Percentiles rank a stretch among this genome's conserved stretches.
These are phyloP conservation scores for Chytriomyces confervae DNA, from an alignment of 192 early-diverging fungal species.

Conservation along the genomic window DNA sequence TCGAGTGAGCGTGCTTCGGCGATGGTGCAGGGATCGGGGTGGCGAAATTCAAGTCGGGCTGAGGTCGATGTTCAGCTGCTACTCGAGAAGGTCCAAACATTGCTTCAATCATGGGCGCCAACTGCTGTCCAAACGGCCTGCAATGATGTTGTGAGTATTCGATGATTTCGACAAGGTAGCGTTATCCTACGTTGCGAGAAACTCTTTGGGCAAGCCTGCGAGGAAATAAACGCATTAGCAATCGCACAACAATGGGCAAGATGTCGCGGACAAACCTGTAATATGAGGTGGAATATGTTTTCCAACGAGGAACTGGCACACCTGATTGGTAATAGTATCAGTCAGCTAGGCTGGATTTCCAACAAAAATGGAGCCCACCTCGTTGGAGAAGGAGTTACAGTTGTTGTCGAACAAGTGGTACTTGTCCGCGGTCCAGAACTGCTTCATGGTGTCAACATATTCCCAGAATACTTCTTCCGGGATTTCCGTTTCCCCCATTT, in stretches of 20 bases:
- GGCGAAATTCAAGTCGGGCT: constrained; percentile 28
- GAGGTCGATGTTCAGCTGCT: constrained; percentile 38
- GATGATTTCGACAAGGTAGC: not conserved
- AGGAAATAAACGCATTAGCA: too few species aligned
- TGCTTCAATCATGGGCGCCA: constrained; percentile 45
- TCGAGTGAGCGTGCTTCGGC: constrained; percentile 66
- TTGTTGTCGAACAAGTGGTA: constrained; percentile 91
- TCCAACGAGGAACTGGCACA: constrained; percentile 83
- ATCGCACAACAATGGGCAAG: too few species aligned
- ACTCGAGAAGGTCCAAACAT: constrained; percentile 52
- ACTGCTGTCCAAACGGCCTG: constrained; percentile 53
- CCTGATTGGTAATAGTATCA: constrained; percentile 37
- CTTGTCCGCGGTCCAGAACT: constrained; percentile 64
- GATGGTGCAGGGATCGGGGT: constrained; percentile 46
- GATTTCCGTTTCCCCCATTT: constrained; percentile 81
- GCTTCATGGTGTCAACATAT: constrained; percentile 68
- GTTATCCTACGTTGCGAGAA: constrained; percentile 47
- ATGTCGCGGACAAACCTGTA: constrained; percentile 67
- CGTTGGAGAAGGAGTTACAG: constrained; percentile 64
- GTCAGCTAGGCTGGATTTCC: not conserved
- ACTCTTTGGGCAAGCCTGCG: constrained; percentile 19
- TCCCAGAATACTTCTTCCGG: constrained; percentile 71
- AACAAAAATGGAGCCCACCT: not conserved
- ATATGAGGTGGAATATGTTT: constrained; percentile 76
- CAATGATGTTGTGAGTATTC: not conserved